Base-by-base conservation (phyloP, 257 asterid genomes). In the Eucommia ulmoides region DNA sequence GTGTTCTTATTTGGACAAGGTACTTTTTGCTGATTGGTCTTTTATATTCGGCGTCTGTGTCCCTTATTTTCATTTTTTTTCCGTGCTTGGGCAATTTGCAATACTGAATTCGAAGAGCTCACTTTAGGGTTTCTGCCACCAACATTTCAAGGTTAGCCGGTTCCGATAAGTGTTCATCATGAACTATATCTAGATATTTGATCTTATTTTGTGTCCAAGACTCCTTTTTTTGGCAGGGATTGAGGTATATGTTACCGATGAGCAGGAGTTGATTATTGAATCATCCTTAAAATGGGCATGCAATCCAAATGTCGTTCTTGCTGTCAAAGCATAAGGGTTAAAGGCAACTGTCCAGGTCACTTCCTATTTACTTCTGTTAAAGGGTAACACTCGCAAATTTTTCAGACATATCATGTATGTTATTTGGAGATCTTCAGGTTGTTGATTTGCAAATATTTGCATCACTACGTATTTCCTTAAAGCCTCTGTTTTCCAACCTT, bases 1-100 rank as follows among this genome's bases (percentile, higher is more conserved):
- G 94, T 88, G 97, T 94, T 93, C 97, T 60, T 79, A 83, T 72
- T 78, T 88, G 60, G 93, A 83, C 78, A 88, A 83, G 96, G 96
- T 87, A 76, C 48, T 33, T 52, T 29, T 29, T 29, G 38, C 8
- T 29, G 12, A 6, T 29, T 29, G 38, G 38, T 29, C 6, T 6
- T 29, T 29, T 29, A 12, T 12, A 29, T 29, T 29, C n/a, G n/a
- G n/a, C n/a, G n/a, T 29, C 6, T 29, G 6, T 29, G 8, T 29
- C 12, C 38, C 38, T 29, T 12, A 29, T 29, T 29, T 5, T 29
- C 8, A 5, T 29, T 5, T 29, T 5, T 29, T 61, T 6, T 26
- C 21, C 17, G 9, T 22, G 21, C 22, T 23, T 42, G 17, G 85
- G 82, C 80, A 16, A 77, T 77, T 54, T 80, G 91, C 80, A 80